Base-by-base conservation (phyloP, 2,329 filamentous ascomycete species). In the Pseudocercospora fijiensis region DNA sequence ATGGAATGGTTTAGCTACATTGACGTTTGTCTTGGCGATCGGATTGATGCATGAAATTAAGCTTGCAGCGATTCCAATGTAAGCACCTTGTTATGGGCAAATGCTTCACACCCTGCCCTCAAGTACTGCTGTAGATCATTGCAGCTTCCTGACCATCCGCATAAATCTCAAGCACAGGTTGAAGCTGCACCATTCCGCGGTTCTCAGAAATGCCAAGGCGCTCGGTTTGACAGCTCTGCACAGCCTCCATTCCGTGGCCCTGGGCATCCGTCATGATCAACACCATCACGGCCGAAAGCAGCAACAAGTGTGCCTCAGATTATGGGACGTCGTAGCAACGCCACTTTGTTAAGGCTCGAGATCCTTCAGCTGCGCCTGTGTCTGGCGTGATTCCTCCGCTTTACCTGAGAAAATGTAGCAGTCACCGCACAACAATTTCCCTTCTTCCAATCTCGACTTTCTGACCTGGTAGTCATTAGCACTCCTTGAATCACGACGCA, bases 211-310 rank as follows among this genome's bases (percentile, higher is more conserved):
- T 27, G 55, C 55, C 55, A 57, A 57, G 33, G n/a, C 22, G 11
- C 33, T 57, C 11, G 26, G 55, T 30, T 37, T 26, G 11, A 56
- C 52, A 56, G n/a, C 8, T 20, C 11, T 57, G 55, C 33, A 57
- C 37, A 43, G 30, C 55, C 37, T 57, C 30, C 28, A 22, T 27
- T 28, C 49, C 49, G 22, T 16, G 7, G 16, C 11, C 24, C 55
- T 57, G 33, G 55, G 55, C 55, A 57, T 10, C 37, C 55, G 55
- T 57, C 55, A 57, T 45, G 55, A 57, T 57, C 30, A 41, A 24
- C 33, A 28, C 55, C 20, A 45, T 57, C 37, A 30, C 33, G 20
- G 55, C 55, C 20, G 55, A 57, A 57, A 57, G 24, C 55, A 41
- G 55, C 5, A 57, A 24, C 6, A 27, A 11, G 16, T 16, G 16